Evolutionary conservation across 2,329 filamentous ascomycete species (phyloP), one percentile per base, ranked within the genome.

Genomic region (Penicillium sp.): DNA sequence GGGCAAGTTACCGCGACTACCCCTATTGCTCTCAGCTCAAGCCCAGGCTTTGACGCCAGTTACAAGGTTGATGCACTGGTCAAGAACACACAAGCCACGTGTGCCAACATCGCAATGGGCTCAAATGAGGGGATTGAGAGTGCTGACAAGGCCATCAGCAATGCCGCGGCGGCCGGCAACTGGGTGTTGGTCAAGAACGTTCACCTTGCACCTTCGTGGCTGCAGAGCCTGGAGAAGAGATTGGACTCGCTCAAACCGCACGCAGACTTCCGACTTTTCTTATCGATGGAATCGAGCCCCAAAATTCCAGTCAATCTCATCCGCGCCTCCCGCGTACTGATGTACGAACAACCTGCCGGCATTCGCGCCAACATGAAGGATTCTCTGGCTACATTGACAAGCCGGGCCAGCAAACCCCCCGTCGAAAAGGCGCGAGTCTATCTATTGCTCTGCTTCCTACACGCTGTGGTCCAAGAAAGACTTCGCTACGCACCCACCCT

Each of bases 161-260:
- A 88, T 55, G 92, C 92, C 7, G 90, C 92, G 4, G 86, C 93
- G 40, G 84, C 82, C 11, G 92, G 92, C 50, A 87, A 82, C 16
- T 98, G 92, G 92, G 93, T 98, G 7, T 76, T 98, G 44, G 82
- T 98, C 75, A 98, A 98, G 78, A 98, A 98, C 70, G 92, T 98
- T 13, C 92, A 98, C 65, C 76, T 98, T 45, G 88, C 90, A 18
- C 88, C 92, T 1, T 86, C 87, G 9, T 98, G 93, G 93, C 73
- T 98, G 20, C 90, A 96, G 66, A 95, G 88, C 56, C 76, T 98
- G 11, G 90, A 98, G 71, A 98, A 98, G 74, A 82, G 90, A 30
- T 85, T 98, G 69, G 88, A 95, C 52, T 86, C 87, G 8, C 82
- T 98, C 58, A 95, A 95, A 59, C 89, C 93, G 17, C 87, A 96